Evolutionary conservation across 108 stramenopile species (phyloP), one percentile per base, ranked within the genome.

Genomic region (Asterionellopsis glacialis): DNA sequence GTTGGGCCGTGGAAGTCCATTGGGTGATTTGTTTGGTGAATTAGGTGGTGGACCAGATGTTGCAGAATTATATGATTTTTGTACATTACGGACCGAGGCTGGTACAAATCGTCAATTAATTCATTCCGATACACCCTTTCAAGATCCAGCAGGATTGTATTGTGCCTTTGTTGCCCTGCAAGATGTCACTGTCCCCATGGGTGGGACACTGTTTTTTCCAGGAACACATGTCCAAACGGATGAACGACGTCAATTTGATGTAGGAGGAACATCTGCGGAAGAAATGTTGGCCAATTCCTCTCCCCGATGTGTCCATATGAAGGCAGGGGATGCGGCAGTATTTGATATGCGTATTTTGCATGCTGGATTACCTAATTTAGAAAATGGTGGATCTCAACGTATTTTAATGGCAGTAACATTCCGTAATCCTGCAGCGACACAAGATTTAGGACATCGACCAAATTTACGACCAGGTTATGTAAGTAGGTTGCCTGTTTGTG

Each of bases 271-370:
- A 3, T 33, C 33, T 33, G 33, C 33, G 7, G 63, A 64, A 25
- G 23, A 0, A 15, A 56, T 56, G 57, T 54, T 66, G 27, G 57
- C 53, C 21, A 24, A 6, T 12, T 0, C 26, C 54, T 19, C 18
- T 7, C 25, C 61, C 16, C 41, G 41, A 5, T 15, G 45, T 27
- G 45, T 44, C 12, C 12, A 43, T 21, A 51, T 66, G 24, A 56
- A 66, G 41, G 54, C 65, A 14, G 65, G 65, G 15, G 65, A 66
- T 54, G 65, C 56, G 6, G 56, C 33, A n/a, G 39, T 66, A 40
- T 66, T 66, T 57, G 65, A 66, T 54, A 66, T 66, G 65, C 21
- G 65, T 7, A 16, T 45, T 16, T 54, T 66, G 9, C 65, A 66
- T 57, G 55, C 54, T 33, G 65, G 65, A 51, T 16, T 16, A 3